Percentiles rank a stretch among this genome's conserved stretches.
phyloP scores from a whole-genome alignment of 805 yeast species.

The Pichia ethanolica region DNA sequence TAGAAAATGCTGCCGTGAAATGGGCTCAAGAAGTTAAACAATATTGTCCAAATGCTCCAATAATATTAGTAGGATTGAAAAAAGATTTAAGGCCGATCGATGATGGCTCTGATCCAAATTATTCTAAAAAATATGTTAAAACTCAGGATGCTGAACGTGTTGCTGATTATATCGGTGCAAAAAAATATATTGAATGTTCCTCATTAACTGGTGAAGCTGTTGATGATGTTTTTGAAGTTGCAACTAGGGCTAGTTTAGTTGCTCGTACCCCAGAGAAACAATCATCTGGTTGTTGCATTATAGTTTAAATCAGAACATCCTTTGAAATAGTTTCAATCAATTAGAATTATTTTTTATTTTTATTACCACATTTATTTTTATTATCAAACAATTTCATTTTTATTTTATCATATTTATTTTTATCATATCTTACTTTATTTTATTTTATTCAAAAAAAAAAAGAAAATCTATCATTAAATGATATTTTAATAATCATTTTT shows the following conservation, averaged over 20 bases:
- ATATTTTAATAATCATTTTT: too few species aligned
- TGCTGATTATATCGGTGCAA: constrained; percentile 77
- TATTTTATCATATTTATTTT: too few species aligned
- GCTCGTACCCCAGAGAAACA: constrained; percentile 39
- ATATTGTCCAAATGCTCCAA: constrained; percentile 76
- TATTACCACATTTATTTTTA: too few species aligned
- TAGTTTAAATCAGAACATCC: constrained; percentile 14
- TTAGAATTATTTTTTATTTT: too few species aligned
- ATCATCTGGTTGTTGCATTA: constrained; percentile 36
- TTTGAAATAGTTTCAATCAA: not conserved
- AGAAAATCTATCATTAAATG: too few species aligned
- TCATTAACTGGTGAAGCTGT: constrained; percentile 93
- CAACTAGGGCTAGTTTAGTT: constrained; percentile 75
- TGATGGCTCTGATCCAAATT: constrained; percentile 27
- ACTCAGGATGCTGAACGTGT: constrained; percentile 55
- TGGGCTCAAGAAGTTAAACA: constrained; percentile 82
- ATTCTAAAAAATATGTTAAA: constrained; percentile 42
- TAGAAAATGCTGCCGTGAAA: constrained; percentile 73
- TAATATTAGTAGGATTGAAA: constrained; percentile 74
- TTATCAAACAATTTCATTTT: too few species aligned
- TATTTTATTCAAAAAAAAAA: too few species aligned
- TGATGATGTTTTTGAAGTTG: constrained; percentile 87
- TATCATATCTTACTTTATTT: too few species aligned
- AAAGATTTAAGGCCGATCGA: constrained; percentile 58
- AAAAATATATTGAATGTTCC: constrained; percentile 77